Evolutionary conservation across 2,329 filamentous ascomycete genomes (phyloP).

Genomic region (Sphaerulina musiva): DNA sequence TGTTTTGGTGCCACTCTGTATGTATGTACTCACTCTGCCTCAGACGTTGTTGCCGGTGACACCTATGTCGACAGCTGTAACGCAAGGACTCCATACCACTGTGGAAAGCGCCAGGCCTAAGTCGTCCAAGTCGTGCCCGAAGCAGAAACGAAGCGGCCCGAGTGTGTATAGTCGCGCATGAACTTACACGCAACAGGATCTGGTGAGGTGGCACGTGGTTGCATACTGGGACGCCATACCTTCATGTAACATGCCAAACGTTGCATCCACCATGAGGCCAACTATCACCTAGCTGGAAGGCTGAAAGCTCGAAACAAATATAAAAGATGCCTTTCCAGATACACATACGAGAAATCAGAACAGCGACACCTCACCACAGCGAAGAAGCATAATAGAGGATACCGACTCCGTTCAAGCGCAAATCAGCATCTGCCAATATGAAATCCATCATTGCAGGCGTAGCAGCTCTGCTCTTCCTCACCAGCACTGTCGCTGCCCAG

Average conservation of each 20-base stretch:
- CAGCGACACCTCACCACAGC: not conserved
- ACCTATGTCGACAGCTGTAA: not conserved
- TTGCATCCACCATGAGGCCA: not conserved
- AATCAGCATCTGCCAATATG: conserved; percentile 9
- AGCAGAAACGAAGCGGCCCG: not conserved
- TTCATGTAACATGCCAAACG: not conserved
- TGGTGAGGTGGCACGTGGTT: not conserved
- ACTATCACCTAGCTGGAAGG: conserved; percentile 1
- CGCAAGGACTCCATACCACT: not conserved
- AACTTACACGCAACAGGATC: not conserved
- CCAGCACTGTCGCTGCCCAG: conserved; percentile 30
- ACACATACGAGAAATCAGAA: not conserved
- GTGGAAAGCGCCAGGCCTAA: not conserved
- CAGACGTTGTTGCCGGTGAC: not conserved
- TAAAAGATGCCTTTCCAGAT: not conserved
- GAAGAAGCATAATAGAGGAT: not conserved
- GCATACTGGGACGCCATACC: not conserved
- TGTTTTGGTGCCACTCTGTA: not conserved
- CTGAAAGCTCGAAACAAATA: not conserved
- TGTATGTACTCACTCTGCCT: too few relatives aligned
- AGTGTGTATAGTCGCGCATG: not conserved
- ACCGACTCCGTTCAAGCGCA: not conserved
- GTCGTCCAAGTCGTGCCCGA: not conserved
- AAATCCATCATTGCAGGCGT: conserved; percentile 11
- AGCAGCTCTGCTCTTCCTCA: conserved; percentile 20